A percentile compares a stretch with the other conserved stretches of the same genome.
These are phyloP conservation scores for Phlyctochytrium bullatum DNA, from an alignment of 192 early-diverging fungal genomes.

Conservation along the genomic window DNA sequence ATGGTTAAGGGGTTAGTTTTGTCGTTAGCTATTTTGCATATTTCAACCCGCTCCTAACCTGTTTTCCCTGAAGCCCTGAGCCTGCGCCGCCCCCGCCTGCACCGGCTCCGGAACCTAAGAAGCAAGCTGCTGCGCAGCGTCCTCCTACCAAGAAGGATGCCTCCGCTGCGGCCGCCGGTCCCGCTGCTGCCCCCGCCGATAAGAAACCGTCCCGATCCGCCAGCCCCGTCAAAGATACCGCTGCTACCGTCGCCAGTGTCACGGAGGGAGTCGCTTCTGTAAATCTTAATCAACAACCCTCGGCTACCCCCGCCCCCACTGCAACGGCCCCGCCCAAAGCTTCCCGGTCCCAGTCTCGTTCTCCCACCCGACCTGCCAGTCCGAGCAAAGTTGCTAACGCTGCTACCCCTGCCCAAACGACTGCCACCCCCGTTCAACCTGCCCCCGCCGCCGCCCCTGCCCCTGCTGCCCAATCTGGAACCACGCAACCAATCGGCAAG, in stretches of 20 bases:
- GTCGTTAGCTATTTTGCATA: conserved; percentile 10
- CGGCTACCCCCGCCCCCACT: background rate
- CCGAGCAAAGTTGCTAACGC: background rate
- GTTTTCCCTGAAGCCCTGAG: conserved; percentile 31
- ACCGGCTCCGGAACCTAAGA: conserved; percentile 21
- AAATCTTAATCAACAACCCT: background rate
- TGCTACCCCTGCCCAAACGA: background rate
- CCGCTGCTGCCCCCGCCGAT: conserved; percentile 11
- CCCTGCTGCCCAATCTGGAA: conserved; percentile 6
- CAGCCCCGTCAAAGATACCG: conserved; percentile 22
- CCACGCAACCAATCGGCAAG: too few species aligned
- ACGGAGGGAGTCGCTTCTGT: conserved; percentile 1
- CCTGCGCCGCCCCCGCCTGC: conserved; percentile 45
- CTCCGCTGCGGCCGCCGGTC: conserved; percentile 23
- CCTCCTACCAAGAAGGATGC: conserved; percentile 9
- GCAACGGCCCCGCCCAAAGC: background rate
- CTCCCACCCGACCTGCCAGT: conserved; percentile 1
- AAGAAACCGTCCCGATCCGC: conserved; percentile 11
- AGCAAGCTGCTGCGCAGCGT: background rate
- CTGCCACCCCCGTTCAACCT: background rate
- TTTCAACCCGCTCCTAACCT: background rate
- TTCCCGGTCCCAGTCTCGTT: background rate
- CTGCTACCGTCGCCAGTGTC: conserved; percentile 5
- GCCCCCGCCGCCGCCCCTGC: conserved; percentile 4
- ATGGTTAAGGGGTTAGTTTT: conserved; percentile 57